Evolutionary conservation across 805 yeast species (phyloP).

Genomic region (Scheffersomyces spartinae): DNA sequence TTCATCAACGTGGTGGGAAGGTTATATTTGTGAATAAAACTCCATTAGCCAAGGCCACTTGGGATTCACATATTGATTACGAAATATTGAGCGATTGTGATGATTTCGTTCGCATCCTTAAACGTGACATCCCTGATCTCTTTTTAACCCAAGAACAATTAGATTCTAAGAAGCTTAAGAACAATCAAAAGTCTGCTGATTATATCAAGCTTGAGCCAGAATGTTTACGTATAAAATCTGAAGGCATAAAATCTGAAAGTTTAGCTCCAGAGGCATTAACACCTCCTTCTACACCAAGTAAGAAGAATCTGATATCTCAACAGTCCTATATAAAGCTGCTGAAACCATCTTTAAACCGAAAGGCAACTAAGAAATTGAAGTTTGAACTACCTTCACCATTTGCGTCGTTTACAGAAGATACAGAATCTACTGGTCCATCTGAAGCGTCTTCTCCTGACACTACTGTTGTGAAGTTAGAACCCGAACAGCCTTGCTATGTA

Average conservation of each 20-base stretch:
- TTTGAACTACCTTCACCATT: constrained; percentile 21
- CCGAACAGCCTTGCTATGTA: too few species aligned
- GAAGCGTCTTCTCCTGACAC: too few species aligned
- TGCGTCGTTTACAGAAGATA: constrained; percentile 20
- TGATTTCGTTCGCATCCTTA: constrained; percentile 52
- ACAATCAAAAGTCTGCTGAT: constrained; percentile 3
- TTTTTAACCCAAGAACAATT: constrained; percentile 47
- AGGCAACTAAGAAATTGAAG: constrained; percentile 6
- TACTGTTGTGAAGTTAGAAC: too few species aligned
- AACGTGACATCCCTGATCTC: constrained; percentile 44
- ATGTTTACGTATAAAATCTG: too few species aligned
- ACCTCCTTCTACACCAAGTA: too few species aligned
- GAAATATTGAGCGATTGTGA: constrained; percentile 79
- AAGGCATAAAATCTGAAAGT: too few species aligned
- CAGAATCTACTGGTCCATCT: too few species aligned
- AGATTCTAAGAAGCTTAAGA: constrained; percentile 27
- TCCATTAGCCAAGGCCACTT: constrained; percentile 42
- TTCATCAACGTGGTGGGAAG: constrained; percentile 70
- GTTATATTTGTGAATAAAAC: constrained; percentile 72
- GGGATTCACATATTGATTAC: constrained; percentile 69
- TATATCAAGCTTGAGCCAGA: too few species aligned
- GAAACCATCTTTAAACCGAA: constrained; percentile 12
- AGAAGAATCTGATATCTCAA: too few species aligned
- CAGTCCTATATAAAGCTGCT: too few species aligned
- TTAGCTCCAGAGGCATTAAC: too few species aligned